Conservation (phyloP, 805 yeast genomes). For the Yamadazyma kitorensis region DNA sequence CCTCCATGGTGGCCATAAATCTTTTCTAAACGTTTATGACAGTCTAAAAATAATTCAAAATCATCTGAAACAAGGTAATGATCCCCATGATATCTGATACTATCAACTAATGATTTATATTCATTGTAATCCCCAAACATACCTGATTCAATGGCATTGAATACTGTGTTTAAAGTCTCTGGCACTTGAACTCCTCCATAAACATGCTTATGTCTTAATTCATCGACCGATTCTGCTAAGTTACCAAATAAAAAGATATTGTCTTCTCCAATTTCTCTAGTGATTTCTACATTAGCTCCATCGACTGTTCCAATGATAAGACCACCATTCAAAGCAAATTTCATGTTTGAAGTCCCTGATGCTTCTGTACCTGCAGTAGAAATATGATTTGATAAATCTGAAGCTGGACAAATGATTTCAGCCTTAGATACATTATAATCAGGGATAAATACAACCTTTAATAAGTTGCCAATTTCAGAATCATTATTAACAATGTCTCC, state of each 20-base stretch:
- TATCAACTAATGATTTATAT: slow-evolving; percentile 64
- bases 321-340: slow-evolving; percentile 92
- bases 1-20: slow-evolving; percentile 54
- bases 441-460: slow-evolving; percentile 85
- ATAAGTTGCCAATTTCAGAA: slow-evolving; percentile 64
- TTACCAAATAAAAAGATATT: slow-evolving; percentile 91
- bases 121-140: slow-evolving; percentile 69
- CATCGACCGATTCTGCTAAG: slow-evolving; percentile 86
- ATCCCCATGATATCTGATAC: slow-evolving; percentile 74
- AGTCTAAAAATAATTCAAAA: slow-evolving; percentile 80
- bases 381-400: slow-evolving; percentile 88
- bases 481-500: slow-evolving; percentile 79
- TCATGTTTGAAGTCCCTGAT: slow-evolving; percentile 94
- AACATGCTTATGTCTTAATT: slow-evolving; percentile 71
- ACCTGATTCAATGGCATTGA: slow-evolving; percentile 64
- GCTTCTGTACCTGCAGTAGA: slow-evolving; percentile 98
- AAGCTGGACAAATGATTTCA: slow-evolving; percentile 84
- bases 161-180: slow-evolving; percentile 57
- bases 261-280: slow-evolving; percentile 91
- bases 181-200: slow-evolving; percentile 61
- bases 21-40: slow-evolving; percentile 73
- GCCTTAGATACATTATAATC: slow-evolving; percentile 95
- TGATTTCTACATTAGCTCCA: slow-evolving; percentile 94
- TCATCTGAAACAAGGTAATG: slow-evolving; percentile 86
- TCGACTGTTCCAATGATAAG: slow-evolving; percentile 93